phyloP scores from a whole-genome alignment of 1,139 yeast species.

The Candida sanyaensis region DNA sequence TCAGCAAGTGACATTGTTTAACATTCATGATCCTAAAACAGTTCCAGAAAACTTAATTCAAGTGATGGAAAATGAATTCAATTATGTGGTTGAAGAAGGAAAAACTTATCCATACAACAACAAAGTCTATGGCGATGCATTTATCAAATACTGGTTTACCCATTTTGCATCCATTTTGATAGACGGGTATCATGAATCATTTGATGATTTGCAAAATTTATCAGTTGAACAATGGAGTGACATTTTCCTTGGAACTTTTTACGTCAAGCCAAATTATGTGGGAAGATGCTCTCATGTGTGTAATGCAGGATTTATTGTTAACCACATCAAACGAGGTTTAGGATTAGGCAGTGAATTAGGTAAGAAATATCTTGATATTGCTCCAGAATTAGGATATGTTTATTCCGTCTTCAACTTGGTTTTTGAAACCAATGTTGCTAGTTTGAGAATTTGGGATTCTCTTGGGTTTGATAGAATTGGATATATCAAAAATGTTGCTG shows the following conservation, averaged over 20 bases:
- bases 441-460: constrained; percentile 70
- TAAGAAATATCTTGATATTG: constrained; percentile 58
- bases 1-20: constrained; percentile 35
- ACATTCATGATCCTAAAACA: constrained; percentile 26
- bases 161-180: constrained; percentile 48
- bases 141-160: constrained; percentile 43
- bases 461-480: constrained; percentile 79
- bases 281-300: constrained; percentile 81
- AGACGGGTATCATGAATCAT: constrained; percentile 32
- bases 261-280: constrained; percentile 74
- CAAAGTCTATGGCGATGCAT: constrained; percentile 29
- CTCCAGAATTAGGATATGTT: constrained; percentile 69
- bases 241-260: constrained; percentile 64
- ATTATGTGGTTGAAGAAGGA: constrained; percentile 51
- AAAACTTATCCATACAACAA: constrained; percentile 47
- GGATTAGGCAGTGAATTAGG: constrained; percentile 69
- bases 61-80: constrained; percentile 40
- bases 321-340: constrained; percentile 53
- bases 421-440: constrained; percentile 69
- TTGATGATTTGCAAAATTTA: constrained; percentile 15
- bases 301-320: constrained; percentile 78
- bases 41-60: constrained; percentile 39
- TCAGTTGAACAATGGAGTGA: constrained; percentile 36
- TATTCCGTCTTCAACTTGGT: constrained; percentile 85
- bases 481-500: constrained; percentile 63